phyloP scores from a whole-genome alignment of 1,139 yeast species.

The Magnusiomyces sp. region DNA sequence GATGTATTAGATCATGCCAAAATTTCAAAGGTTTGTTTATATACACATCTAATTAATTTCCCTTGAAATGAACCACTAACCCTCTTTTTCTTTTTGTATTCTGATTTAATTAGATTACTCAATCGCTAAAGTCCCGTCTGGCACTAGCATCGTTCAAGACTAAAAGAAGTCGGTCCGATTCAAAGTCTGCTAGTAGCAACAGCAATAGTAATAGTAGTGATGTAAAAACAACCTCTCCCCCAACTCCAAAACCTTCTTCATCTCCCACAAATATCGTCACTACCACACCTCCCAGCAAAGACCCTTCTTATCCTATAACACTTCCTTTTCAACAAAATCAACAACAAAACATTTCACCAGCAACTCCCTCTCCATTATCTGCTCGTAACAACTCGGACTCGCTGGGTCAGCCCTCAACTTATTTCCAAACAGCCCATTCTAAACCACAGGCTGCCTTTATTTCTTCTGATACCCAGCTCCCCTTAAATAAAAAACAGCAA shows the following conservation, averaged over 20 bases:
- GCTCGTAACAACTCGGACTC: too few relatives aligned
- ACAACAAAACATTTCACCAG: not conserved
- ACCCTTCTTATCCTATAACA: too few relatives aligned
- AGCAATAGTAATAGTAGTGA: too few relatives aligned
- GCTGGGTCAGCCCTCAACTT: too few relatives aligned
- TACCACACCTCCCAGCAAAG: too few relatives aligned
- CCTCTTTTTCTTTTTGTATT: not conserved
- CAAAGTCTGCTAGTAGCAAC: too few relatives aligned
- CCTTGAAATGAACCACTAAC: not conserved
- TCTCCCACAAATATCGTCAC: too few relatives aligned
- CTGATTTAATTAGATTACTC: conserved; percentile 1
- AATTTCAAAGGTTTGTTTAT: conserved; percentile 4
- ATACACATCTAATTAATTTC: not conserved
- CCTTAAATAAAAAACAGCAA: not conserved
- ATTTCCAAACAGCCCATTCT: too few relatives aligned
- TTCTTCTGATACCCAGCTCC: not conserved
- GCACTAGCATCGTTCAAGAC: conserved; percentile 5
- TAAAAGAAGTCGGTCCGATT: conserved; percentile 1
- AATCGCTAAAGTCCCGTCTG: conserved; percentile 2
- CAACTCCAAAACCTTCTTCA: not conserved
- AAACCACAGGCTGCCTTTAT: too few relatives aligned
- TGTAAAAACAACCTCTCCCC: not conserved
- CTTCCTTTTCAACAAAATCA: too few relatives aligned
- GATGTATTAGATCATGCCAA: conserved; percentile 2
- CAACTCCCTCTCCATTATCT: not conserved